A percentile compares a stretch with the other conserved stretches of the same genome.
Evolutionary conservation across 2,329 filamentous ascomycete species (phyloP).

Genomic region (Fusarium camptoceras): DNA sequence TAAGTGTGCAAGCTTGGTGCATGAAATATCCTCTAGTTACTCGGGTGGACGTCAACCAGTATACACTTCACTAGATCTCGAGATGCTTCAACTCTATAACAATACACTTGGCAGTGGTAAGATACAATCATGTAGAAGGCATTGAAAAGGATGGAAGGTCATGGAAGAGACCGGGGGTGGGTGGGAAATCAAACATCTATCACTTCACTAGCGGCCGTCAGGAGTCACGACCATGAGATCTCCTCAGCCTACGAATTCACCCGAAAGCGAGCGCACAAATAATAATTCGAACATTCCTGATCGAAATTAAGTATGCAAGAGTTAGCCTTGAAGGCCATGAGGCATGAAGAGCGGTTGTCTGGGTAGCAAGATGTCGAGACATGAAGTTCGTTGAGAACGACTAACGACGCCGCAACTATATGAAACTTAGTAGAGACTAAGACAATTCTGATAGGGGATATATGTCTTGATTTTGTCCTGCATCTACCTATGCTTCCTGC

Average conservation of each 20-base stretch:
- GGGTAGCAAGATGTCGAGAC: conserved; percentile 22
- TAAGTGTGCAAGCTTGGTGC: neutral
- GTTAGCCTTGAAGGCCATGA: neutral
- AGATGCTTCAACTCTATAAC: conserved; percentile 21
- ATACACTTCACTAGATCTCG: neutral
- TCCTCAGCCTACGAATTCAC: neutral
- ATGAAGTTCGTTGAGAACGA: neutral
- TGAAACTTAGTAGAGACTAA: neutral
- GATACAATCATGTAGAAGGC: neutral
- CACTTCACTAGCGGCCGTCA: neutral
- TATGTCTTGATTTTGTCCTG: neutral
- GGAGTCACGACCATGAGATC: conserved; percentile 8
- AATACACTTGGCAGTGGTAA: neutral
- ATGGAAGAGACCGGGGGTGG: neutral
- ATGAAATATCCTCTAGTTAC: neutral
- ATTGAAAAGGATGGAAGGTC: neutral
- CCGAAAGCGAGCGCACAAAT: conserved; percentile 17
- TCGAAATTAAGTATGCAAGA: conserved; percentile 16
- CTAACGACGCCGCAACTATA: conserved; percentile 7
- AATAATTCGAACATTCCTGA: conserved; percentile 2
- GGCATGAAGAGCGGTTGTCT: neutral
- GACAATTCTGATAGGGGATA: conserved; percentile 3
- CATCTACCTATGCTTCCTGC: neutral
- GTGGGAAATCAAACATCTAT: conserved; percentile 3
- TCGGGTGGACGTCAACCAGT: neutral